These are phyloP conservation scores for Naganishia albida DNA, from an alignment of 1,284 basidiomycete genomes.

Conservation along the genomic window DNA sequence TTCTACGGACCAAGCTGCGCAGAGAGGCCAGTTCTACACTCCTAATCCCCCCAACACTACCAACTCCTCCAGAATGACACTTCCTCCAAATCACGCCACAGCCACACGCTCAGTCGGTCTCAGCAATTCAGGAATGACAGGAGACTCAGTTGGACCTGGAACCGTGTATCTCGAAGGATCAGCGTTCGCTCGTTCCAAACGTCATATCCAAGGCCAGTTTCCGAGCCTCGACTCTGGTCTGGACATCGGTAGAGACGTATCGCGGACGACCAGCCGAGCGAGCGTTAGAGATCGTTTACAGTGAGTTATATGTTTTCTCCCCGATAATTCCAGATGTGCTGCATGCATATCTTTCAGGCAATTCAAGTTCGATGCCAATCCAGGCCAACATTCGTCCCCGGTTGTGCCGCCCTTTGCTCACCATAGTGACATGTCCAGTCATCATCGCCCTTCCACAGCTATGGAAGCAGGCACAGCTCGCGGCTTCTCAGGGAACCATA, in stretches of 20 bases:
- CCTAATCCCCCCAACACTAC: conserved; percentile 13
- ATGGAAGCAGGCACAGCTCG: background rate
- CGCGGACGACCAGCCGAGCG: conserved; percentile 18
- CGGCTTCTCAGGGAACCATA: background rate
- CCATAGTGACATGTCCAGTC: no score
- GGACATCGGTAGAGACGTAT: conserved; percentile 9
- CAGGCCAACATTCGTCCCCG: conserved; percentile 6
- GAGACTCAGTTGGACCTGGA: background rate
- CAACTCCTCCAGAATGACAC: conserved; percentile 12
- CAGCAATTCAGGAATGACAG: no score
- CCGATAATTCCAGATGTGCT: background rate
- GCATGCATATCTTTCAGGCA: conserved; percentile 1
- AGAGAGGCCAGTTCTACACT: conserved; percentile 4
- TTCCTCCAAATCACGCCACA: background rate
- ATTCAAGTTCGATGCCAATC: conserved; percentile 20
- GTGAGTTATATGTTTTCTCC: background rate
- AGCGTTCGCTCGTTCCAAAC: background rate
- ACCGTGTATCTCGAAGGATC: background rate
- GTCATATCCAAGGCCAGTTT: background rate
- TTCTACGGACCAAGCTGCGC: background rate
- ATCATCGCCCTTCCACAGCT: conserved; percentile 16
- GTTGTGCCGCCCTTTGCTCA: no score
- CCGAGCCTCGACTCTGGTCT: background rate
- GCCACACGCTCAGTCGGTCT: background rate
- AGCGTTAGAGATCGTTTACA: conserved; percentile 21